phyloP scores from a whole-genome alignment of 352 stramenopile species.

The Phytophthora chlamydospora region DNA sequence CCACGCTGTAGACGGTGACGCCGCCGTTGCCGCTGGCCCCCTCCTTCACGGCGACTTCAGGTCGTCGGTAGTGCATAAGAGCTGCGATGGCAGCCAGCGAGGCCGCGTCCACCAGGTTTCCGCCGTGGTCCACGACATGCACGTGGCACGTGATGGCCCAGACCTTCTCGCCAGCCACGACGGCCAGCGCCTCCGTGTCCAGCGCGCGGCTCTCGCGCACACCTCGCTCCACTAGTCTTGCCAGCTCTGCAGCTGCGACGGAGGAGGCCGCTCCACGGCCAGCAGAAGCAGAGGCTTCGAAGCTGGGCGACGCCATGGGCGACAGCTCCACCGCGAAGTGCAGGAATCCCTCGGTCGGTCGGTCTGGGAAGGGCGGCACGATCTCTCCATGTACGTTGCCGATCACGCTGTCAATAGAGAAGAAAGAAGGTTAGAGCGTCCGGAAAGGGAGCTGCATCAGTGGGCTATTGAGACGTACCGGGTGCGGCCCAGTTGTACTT shows the following conservation, averaged over 20 bases:
- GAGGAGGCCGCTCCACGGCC: slow-evolving; percentile 55
- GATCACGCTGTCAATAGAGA: slow-evolving; percentile 53
- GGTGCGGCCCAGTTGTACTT: slow-evolving; percentile 79
- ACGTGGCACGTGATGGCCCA: slow-evolving; percentile 94
- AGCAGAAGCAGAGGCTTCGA: slow-evolving; percentile 52
- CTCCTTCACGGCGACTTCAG: slow-evolving; percentile 82
- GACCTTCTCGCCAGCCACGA: slow-evolving; percentile 93
- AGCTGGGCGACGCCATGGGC: slow-evolving; percentile 83
- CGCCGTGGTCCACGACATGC: slow-evolving; percentile 92
- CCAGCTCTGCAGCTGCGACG: slow-evolving; percentile 65
- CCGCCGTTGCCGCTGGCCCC: slow-evolving; percentile 17
- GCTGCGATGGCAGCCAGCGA: slow-evolving; percentile 93
- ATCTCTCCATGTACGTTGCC: slow-evolving; percentile 87
- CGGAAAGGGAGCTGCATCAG: background rate
- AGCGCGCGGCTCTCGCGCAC: slow-evolving; percentile 92
- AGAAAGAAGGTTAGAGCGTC: background rate
- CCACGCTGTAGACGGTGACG: slow-evolving; percentile 81
- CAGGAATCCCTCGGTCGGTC: slow-evolving; percentile 88
- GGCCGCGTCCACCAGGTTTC: slow-evolving; percentile 92
- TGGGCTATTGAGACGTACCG: slow-evolving; percentile 42
- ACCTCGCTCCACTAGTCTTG: slow-evolving; percentile 91
- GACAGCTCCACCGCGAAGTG: slow-evolving; percentile 87
- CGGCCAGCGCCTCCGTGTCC: slow-evolving; percentile 94
- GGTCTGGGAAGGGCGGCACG: slow-evolving; percentile 85
- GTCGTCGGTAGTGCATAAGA: slow-evolving; percentile 93